A percentile compares a stretch with the other conserved stretches of the same genome.
Evolutionary conservation across 73 alveolate genomes (phyloP).

Genomic region (Paramecium octaurelia): DNA sequence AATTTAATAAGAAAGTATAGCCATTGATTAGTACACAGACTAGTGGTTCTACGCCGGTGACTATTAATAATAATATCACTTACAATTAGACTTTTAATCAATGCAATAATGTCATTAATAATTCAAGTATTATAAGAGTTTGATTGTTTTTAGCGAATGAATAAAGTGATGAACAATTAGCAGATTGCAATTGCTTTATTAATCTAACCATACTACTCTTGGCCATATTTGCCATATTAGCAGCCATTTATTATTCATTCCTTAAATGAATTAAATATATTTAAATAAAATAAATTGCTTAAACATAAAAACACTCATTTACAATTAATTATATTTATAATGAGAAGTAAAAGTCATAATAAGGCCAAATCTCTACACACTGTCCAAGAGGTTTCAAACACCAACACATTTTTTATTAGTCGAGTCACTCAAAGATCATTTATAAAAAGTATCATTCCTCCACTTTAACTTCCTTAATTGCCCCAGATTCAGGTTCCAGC

Average conservation of each 20-base stretch:
- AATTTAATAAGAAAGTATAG: background rate
- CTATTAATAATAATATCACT: background rate
- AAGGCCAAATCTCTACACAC: background rate
- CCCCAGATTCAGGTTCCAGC: background rate
- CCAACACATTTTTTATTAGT: background rate
- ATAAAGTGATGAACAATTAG: background rate
- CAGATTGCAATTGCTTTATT: conserved; percentile 14
- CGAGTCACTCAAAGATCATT: background rate
- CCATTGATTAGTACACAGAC: background rate
- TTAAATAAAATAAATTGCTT: background rate
- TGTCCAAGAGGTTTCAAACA: background rate
- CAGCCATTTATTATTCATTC: conserved; percentile 19
- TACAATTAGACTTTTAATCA: background rate
- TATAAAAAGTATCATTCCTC: background rate
- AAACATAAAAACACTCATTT: background rate
- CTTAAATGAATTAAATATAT: background rate
- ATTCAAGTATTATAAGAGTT: background rate
- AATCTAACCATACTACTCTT: background rate
- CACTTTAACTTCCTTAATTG: background rate
- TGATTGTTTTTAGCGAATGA: background rate
- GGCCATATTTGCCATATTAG: background rate
- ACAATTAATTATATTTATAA: background rate
- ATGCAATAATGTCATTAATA: background rate
- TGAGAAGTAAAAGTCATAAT: background rate
- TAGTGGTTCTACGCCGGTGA: background rate